Base-by-base conservation (phyloP, 257 asterid species). In the Nicotiana obtusifolia region DNA sequence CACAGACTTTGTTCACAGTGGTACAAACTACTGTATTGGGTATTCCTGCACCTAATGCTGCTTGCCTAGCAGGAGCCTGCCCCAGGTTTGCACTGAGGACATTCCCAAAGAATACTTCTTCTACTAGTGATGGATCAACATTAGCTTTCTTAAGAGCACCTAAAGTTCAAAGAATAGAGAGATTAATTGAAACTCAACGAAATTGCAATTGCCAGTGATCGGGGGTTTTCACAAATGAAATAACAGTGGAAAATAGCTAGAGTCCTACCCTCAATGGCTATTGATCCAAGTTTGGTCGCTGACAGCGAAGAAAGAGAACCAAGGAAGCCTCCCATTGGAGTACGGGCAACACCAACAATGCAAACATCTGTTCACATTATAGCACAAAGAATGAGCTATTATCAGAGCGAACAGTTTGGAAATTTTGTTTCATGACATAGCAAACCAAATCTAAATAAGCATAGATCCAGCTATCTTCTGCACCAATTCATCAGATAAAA, bases 1-100 rank as follows among this genome's bases (percentile, higher is more conserved):
- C 99, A 88, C 99, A 96, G 61, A 96, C 99, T 91, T 96, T 96
- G 91, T 96, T 96, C 77, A 96, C 84, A 35, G 99, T 88, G 1
- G 99, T 96, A 85, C 98, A 96, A 85, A 93, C 76, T 57, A 96
- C 98, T 26, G 97, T 83, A 86, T 91, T 89, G 7, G 98, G 94
- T 76, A 96, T 91, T 80, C 99, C 98, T 33, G 99, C 98, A 87
- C 97, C 98, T 76, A 96, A 80, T n/a, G 99, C 97, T 5, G 99
- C 98, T 84, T 96, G 99, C 84, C 99, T 91, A 20, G 99, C 99
- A 52, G 99, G 98, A 87, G 98, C 99, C 88, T 96, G 99, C 68
- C 99, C 99, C 87, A 96, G 86, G 83, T 96, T 96, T 79, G 99
- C 99, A 77, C 98, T 94, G 71, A 94, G 98, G 35, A 96, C 99